Conservation (phyloP, 768 basidiomycete species). For the Harrya chromipes region DNA sequence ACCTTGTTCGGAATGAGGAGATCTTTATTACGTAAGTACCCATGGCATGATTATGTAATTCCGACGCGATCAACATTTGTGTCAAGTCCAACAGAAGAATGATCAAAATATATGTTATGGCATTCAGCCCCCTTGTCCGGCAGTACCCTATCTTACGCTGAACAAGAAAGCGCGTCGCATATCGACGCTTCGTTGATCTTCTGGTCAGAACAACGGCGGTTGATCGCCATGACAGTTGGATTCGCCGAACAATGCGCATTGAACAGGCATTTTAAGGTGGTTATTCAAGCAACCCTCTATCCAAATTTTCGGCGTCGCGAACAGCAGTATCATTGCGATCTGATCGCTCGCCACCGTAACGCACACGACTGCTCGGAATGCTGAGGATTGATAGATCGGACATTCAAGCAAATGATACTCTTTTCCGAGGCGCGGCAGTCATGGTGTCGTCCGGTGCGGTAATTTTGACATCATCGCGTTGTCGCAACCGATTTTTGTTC, state of each 20-base stretch:
- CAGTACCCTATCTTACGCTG: neutral
- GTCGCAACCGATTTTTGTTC: conserved; percentile 12
- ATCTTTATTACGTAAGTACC: conserved; percentile 12
- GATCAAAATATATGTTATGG: neutral
- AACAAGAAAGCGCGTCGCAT: neutral
- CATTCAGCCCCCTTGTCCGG: conserved; percentile 2
- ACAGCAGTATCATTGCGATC: conserved; percentile 22
- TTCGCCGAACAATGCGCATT: conserved; percentile 19
- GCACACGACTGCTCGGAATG: conserved; percentile 15
- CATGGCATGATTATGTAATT: conserved; percentile 9
- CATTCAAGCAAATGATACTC: conserved; percentile 31
- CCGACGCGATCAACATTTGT: neutral
- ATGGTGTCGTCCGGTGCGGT: conserved; percentile 8
- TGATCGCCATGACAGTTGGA: conserved; percentile 18
- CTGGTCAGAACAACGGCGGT: conserved; percentile 10
- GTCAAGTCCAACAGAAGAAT: neutral
- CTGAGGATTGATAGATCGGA: conserved; percentile 15
- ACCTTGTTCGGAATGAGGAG: neutral
- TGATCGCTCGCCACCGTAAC: conserved; percentile 18
- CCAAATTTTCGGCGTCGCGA: conserved; percentile 4
- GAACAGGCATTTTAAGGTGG: conserved; percentile 4
- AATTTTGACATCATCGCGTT: conserved; percentile 7
- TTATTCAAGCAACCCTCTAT: conserved; percentile 15
- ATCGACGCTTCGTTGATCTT: conserved; percentile 13
- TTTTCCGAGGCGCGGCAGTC: conserved; percentile 29